Percentiles rank a stretch among this genome's conserved stretches.
Evolutionary conservation across 2,329 filamentous ascomycete genomes (phyloP).

Genomic region (Nakataea oryzae): DNA sequence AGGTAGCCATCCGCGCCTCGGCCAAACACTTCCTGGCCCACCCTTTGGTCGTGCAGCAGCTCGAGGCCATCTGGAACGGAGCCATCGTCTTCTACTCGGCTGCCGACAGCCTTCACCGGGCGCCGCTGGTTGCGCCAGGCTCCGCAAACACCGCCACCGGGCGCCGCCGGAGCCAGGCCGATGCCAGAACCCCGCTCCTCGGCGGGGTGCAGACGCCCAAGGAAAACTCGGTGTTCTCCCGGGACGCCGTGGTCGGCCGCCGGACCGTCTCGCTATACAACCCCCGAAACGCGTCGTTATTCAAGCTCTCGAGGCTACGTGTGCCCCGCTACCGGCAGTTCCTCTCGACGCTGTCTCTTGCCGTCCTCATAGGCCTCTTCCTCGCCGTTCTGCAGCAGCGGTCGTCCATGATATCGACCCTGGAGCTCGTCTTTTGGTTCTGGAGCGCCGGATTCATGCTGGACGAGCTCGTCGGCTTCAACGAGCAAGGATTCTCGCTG

Average conservation of each 20-base stretch:
- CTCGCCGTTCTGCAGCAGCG: slow-evolving; percentile 69
- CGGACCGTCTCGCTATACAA: slow-evolving; percentile 83
- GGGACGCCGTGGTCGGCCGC: slow-evolving; percentile 27
- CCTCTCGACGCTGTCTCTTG: slow-evolving; percentile 78
- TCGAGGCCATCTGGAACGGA: slow-evolving; percentile 96
- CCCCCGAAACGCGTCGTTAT: slow-evolving; percentile 76
- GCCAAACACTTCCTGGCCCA: slow-evolving; percentile 89
- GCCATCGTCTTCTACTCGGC: slow-evolving; percentile 90
- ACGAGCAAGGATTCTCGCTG: slow-evolving; percentile 89
- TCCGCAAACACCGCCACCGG: slow-evolving; percentile 13
- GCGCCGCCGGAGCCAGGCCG: slow-evolving; percentile 19
- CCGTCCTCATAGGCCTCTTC: slow-evolving; percentile 75
- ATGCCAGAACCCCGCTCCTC: slow-evolving; percentile 41
- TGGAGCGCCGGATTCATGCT: slow-evolving; percentile 97
- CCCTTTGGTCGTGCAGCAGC: slow-evolving; percentile 81
- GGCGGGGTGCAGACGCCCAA: slow-evolving; percentile 18
- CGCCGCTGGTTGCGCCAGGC: slow-evolving; percentile 21
- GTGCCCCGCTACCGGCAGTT: slow-evolving; percentile 89
- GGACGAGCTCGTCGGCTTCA: slow-evolving; percentile 91
- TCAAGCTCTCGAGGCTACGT: slow-evolving; percentile 82
- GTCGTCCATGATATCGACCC: slow-evolving; percentile 67
- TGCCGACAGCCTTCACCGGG: slow-evolving; percentile 73
- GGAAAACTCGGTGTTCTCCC: not conserved
- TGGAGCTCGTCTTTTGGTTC: slow-evolving; percentile 92
- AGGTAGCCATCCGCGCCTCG: slow-evolving; percentile 85